Evolutionary conservation across 1,284 basidiomycete species (phyloP), one percentile per base, ranked within the genome.

Genomic region (Boletus albobrunnescens): DNA sequence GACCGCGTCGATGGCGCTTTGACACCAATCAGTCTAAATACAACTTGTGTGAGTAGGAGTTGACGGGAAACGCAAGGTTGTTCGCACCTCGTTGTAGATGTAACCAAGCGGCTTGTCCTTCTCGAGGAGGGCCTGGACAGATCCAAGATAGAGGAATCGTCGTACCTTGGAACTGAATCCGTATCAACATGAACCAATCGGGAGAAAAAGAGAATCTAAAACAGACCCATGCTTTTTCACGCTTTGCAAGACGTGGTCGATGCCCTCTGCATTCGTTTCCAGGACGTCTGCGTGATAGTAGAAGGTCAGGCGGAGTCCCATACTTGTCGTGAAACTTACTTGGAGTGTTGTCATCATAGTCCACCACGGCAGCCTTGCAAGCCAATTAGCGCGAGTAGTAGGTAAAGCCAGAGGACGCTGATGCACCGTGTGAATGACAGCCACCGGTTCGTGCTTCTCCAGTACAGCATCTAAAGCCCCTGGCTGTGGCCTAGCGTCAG

Each of bases 341-440:
- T 10, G 17, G 22, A 19, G 24, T 36, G 13, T 35, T 43, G 26
- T 43, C 33, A 22, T 43, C 33, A 22, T 43, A 43, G 14, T 36
- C 41, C 24, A 43, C 41, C 41, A 43, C 41, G 3, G 41, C 41
- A 8, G 41, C 41, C 41, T 43, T 35, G n/a, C 41, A n/a, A 36
- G 9, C 8, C 24, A 36, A 14, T 36, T 27, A 28, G 41, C 19
- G 20, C n/a, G 6, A 33, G 4, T 11, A 12, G 20, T 22, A 12
- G 14, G n/a, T 16, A 17, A 11, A 9, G n/a, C 19, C 3, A 11
- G 19, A 43, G 24, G 22, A 16, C 24, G 28, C 4, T n/a, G 19
- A 12, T 22, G 31, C 16, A 43, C 41, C 24, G 41, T 16, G 28
- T 43, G 41, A 13, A 43, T 28, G 9, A 43, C 9, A 22, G 24